Conservation (phyloP, 768 basidiomycete genomes). For the Boletus coccyginus region DNA sequence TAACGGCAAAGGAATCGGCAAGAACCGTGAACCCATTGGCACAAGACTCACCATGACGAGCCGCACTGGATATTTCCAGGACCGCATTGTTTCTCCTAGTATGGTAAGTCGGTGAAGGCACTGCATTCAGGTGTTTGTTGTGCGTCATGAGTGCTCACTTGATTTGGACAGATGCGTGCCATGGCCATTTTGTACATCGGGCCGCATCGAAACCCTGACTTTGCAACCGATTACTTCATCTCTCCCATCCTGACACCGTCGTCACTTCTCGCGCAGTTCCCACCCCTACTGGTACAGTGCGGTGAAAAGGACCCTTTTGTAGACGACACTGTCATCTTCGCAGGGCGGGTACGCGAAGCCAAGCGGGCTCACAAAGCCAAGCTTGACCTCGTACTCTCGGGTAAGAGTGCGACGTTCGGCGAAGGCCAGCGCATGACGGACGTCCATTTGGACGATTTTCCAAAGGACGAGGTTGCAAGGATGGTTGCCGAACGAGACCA, state of each 20-base stretch:
- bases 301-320: slow-evolving; percentile 96
- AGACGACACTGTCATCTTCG: slow-evolving; percentile 96
- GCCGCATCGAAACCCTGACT: slow-evolving; percentile 90
- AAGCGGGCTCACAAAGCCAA: slow-evolving; percentile 81
- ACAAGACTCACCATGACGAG: slow-evolving; percentile 94
- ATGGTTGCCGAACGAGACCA: slow-evolving; percentile 59
- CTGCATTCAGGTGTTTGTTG: not conserved
- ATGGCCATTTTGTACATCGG: slow-evolving; percentile 99
- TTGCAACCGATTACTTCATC: slow-evolving; percentile 91
- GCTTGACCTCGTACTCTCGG: slow-evolving; percentile 56
- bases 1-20: slow-evolving; percentile 26
- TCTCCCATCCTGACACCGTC: slow-evolving; percentile 91
- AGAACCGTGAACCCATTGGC: slow-evolving; percentile 64
- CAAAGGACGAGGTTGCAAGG: slow-evolving; percentile 33
- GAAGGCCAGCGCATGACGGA: slow-evolving; percentile 63
- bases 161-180: slow-evolving; percentile 89
- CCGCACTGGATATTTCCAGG: slow-evolving; percentile 89
- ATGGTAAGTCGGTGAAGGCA: slow-evolving; percentile 64
- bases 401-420: slow-evolving; percentile 62
- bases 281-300: slow-evolving; percentile 89
- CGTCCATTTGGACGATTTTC: slow-evolving; percentile 27
- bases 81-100: slow-evolving; percentile 88
- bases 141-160: slow-evolving; percentile 5
- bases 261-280: slow-evolving; percentile 85
- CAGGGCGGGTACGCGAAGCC: slow-evolving; percentile 91